Evolutionary conservation across 345 rosid genomes (phyloP).

Genomic region (Abelmoschus esculentus): DNA sequence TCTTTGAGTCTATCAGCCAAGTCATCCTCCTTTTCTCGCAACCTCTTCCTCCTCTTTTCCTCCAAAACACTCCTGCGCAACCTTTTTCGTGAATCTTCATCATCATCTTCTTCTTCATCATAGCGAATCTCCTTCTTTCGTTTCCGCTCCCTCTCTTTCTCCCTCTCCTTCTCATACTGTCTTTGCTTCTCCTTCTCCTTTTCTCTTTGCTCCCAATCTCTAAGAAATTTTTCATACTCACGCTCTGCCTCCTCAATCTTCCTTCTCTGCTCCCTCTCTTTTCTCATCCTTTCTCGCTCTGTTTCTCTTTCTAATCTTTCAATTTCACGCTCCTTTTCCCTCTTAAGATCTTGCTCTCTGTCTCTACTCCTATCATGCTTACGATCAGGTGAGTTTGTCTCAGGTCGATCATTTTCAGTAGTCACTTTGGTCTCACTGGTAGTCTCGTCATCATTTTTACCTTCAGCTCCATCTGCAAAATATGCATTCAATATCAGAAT

Average conservation of each 20-base stretch:
- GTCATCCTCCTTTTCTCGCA: constrained; percentile 82
- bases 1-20: constrained; percentile 61
- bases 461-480: constrained; percentile 45
- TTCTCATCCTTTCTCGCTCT: constrained; percentile 74
- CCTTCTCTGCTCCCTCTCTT: constrained; percentile 91
- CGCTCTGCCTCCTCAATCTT: constrained; percentile 87
- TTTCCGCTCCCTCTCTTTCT: constrained; percentile 84
- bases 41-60: constrained; percentile 68
- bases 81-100: constrained; percentile 77
- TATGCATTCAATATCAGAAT: neutral
- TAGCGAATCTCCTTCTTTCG: constrained; percentile 72
- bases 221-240: constrained; percentile 77
- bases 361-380: constrained; percentile 69
- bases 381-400: constrained; percentile 72
- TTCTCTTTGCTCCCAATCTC: constrained; percentile 94
- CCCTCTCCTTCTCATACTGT: constrained; percentile 89
- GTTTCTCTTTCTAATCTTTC: constrained; percentile 88
- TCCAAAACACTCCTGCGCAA: constrained; percentile 69
- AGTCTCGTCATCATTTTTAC: constrained; percentile 59
- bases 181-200: constrained; percentile 87
- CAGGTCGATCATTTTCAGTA: constrained; percentile 60
- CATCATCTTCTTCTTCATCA: constrained; percentile 82
- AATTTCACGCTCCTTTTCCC: constrained; percentile 82
- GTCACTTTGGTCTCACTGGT: constrained; percentile 46
- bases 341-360: constrained; percentile 48